Evolutionary conservation across 257 asterid species (phyloP), one percentile per base, ranked within the genome.

Genomic region (Solanum appendiculatum): DNA sequence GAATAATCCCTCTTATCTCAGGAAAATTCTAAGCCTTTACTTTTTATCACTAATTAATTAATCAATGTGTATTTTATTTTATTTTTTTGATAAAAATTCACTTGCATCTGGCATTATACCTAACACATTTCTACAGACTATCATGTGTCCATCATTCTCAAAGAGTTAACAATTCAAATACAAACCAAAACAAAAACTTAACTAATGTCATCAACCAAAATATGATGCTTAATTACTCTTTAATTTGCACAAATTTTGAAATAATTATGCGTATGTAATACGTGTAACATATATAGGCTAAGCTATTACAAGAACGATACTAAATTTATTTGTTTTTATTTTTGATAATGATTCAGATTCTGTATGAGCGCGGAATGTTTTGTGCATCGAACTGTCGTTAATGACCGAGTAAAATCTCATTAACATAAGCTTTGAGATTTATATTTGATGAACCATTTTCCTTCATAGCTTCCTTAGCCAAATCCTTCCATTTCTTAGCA

Each of bases 401-500:
- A 5, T 64, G 36, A 64, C 9, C 0, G 37, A n/a, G 46, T 73
- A 46, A 85, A 63, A 87, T 64, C 85, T 91, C 86, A 11, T 89
- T 73, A 1, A 91, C 83, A 83, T 92, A 91, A 25, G 73, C 64
- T 20, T 86, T 87, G 66, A 93, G 90, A 90, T 92, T 92, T 36
- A 37, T 29, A 73, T 78, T 36, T 18, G 93, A 92, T 2, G 90
- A 86, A 3, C 93, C 95, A 42, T 89, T 90, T 46, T 92, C 91
- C 37, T 54, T 64, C 23, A 58, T 36, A 16, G 95, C 91, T 82
- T 89, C 90, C 86, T 82, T 87, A 2, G 93, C 95, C 86, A 91
- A 90, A 12, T 82, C 89, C 56, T 88, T 89, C 94, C 93, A 93
- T 72, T 88, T 90, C 84, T 82, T 87, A 1, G 90, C 93, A 88